Evolutionary conservation across 352 stramenopile species (phyloP).

Genomic region (Pythium rhizo-oryzae): DNA sequence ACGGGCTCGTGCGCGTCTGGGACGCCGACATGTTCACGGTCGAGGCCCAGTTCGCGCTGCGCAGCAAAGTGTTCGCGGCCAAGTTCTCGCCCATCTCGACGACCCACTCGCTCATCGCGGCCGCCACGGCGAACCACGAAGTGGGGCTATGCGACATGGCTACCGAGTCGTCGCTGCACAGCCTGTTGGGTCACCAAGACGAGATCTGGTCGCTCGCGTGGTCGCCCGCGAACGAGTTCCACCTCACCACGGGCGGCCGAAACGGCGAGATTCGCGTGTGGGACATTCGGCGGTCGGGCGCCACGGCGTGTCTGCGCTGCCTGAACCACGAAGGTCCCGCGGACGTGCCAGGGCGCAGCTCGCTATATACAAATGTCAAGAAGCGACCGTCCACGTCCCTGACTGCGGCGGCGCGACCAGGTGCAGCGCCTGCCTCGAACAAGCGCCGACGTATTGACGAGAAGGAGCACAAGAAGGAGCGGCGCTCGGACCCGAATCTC

Average conservation of each 20-base stretch:
- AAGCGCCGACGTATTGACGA: constrained; percentile 16
- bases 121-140: constrained; percentile 56
- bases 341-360: constrained; percentile 47
- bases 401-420: constrained; percentile 13
- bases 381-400: constrained; percentile 40
- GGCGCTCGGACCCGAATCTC: constrained; percentile 58
- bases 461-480: constrained; percentile 20
- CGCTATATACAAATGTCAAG: constrained; percentile 56
- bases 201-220: constrained; percentile 81
- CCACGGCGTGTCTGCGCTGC: constrained; percentile 81
- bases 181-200: constrained; percentile 75
- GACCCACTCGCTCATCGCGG: constrained; percentile 70
- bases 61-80: constrained; percentile 60
- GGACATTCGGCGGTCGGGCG: constrained; percentile 85
- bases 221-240: constrained; percentile 70
- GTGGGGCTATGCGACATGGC: constrained; percentile 83
- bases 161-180: constrained; percentile 63
- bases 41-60: constrained; percentile 63
- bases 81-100: constrained; percentile 67
- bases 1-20: constrained; percentile 74
- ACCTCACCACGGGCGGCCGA: constrained; percentile 60
- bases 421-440: constrained; percentile 11
- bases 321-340: constrained; percentile 74
- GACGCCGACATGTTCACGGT: constrained; percentile 73
- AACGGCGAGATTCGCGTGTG: constrained; percentile 79